Base-by-base conservation (phyloP, 371 early-diverging fungal genomes). In the Saksenaea oblongispora region DNA sequence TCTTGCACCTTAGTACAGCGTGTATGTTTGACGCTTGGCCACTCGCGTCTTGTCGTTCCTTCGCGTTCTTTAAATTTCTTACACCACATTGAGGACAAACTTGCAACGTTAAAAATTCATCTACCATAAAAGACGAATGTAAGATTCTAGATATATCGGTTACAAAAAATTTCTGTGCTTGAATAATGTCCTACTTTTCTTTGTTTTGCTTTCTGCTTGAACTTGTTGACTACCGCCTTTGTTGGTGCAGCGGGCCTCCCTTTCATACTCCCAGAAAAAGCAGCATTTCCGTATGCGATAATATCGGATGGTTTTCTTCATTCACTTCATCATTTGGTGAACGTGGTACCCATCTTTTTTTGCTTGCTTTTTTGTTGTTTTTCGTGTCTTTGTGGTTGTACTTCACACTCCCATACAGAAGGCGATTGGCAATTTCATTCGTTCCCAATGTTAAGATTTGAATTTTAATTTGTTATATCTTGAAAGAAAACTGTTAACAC, bases 361-460 rank as follows among this genome's bases (percentile, higher is more conserved):
- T 11, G 39, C 39, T 39, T 39, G 39, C 39, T 39, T 39, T 39
- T 39, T 39, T 39, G 2, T 39, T 39, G 39, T 31, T 39, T 39
- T 39, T 39, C 39, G 39, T 39, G n/a, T 3, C 10, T 39, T 39
- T 39, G 39, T 39, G 39, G 39, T 11, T 39, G n/a, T 39, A 39
- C 11, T 39, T 39, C 11, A 5, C 39, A 39, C 39, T 39, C 39
- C 39, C n/a, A 39, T 39, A 39, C 39, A 39, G 39, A 39, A 39
- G 39, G 39, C 39, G 39, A 39, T n/a, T 11, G 11, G 39, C 39
- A n/a, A 39, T 39, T n/a, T 39, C 39, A 39, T 39, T 39, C 39
- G 39, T 39, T 39, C 39, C 39, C n/a, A n/a, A 11, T 39, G 39
- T 58, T n/a, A 41, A 44, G 56, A 54, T 14, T 41, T 41, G 51